A percentile compares a stretch with the other conserved stretches of the same genome.
These are phyloP conservation scores for Backusella tuberculispora DNA, from an alignment of 192 early-diverging fungal species.

Conservation along the genomic window DNA sequence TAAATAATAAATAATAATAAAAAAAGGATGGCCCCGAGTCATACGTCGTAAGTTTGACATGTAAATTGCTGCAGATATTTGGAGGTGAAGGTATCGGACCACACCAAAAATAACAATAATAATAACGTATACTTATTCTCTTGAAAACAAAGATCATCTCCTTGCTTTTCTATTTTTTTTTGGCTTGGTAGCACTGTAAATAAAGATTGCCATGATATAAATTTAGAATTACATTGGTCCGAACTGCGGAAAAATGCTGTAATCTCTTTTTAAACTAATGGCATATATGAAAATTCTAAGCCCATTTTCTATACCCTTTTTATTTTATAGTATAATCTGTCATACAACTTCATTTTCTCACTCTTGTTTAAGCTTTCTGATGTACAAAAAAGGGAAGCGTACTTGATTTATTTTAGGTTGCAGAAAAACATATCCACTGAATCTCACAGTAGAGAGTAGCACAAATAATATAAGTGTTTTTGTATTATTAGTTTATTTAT, in stretches of 20 bases:
- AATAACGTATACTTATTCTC: background rate
- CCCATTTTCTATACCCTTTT: background rate
- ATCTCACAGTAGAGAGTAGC: background rate
- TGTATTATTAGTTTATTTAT: background rate
- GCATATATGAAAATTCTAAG: background rate
- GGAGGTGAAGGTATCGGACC: background rate
- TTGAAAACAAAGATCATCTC: background rate
- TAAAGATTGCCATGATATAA: background rate
- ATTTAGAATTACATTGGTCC: background rate
- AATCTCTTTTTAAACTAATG: background rate
- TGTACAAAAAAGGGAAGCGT: background rate
- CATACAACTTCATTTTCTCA: background rate
- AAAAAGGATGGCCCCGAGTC: background rate
- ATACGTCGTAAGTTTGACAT: constrained; percentile 7
- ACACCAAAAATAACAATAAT: background rate
- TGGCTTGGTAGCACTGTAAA: background rate
- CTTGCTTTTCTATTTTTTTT: background rate
- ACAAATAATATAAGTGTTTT: background rate
- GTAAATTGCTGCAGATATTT: background rate
- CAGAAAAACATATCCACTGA: background rate
- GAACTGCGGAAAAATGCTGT: background rate
- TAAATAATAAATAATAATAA: background rate
- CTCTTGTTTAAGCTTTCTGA: background rate
- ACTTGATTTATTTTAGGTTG: background rate
- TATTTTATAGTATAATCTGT: background rate